Conservation (phyloP, 306 rosid species). For the Canavalia ensiformis region DNA sequence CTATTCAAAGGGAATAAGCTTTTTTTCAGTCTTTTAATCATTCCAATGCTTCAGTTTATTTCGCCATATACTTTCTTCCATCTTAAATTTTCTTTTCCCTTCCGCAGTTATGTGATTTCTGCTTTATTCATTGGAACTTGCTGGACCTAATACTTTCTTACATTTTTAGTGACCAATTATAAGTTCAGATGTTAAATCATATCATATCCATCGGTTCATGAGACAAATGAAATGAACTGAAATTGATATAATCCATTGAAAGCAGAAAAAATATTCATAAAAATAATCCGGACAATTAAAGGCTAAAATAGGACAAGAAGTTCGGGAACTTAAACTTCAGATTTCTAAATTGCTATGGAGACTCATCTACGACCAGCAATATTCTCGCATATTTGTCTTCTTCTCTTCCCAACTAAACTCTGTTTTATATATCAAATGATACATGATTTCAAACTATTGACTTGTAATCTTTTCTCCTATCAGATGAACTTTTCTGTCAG, state of each 20-base stretch:
- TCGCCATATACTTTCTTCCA: slow-evolving; percentile 27
- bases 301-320: background rate
- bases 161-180: slow-evolving; percentile 1
- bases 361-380: background rate
- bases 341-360: background rate
- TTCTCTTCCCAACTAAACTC: slow-evolving; percentile 11
- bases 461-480: background rate
- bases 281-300: background rate
- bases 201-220: background rate
- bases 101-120: background rate
- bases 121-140: slow-evolving; percentile 11
- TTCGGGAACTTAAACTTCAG: background rate
- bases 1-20: slow-evolving; percentile 20
- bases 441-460: background rate
- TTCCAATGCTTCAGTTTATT: slow-evolving; percentile 31
- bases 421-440: background rate
- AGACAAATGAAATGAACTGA: background rate
- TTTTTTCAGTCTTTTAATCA: background rate
- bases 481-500: slow-evolving; percentile 2
- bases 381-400: background rate
- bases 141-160: background rate
- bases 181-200: background rate
- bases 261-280: background rate
- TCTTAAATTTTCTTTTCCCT: background rate
- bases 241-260: slow-evolving; percentile 1